Evolutionary conservation across 2,329 filamentous ascomycete species (phyloP).

Genomic region (Chaetomium globosum): DNA sequence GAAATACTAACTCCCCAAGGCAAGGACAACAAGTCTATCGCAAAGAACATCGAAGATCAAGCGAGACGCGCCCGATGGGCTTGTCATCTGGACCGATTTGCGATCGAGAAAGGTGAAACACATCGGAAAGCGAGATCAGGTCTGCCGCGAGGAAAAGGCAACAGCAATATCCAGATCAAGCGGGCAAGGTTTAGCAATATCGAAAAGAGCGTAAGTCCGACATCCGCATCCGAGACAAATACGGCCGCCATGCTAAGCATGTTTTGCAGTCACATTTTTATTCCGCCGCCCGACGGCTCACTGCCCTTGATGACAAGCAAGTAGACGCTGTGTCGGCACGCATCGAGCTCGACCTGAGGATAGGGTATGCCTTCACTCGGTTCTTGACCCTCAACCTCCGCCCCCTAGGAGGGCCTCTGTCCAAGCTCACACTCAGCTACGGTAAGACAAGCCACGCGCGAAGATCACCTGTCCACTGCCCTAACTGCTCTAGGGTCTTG

Average conservation of each 20-base stretch:
- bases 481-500: constrained; percentile 66
- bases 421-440: constrained; percentile 74
- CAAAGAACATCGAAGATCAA: constrained; percentile 80
- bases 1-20: not conserved
- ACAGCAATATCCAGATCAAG: constrained; percentile 74
- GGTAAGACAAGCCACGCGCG: constrained; percentile 53
- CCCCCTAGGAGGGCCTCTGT: constrained; percentile 67
- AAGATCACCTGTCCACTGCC: not conserved
- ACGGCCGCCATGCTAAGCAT: not conserved
- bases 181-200: constrained; percentile 95
- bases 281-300: constrained; percentile 74
- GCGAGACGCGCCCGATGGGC: constrained; percentile 70
- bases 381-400: constrained; percentile 81
- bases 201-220: constrained; percentile 72
- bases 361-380: constrained; percentile 89
- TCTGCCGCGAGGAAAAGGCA: constrained; percentile 75
- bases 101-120: constrained; percentile 98
- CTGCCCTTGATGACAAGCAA: constrained; percentile 79
- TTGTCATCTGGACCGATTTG: constrained; percentile 99
- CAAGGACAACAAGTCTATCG: constrained; percentile 80
- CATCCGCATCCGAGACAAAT: not conserved
- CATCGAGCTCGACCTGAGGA: constrained; percentile 89
- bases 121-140: constrained; percentile 86
- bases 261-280: constrained; percentile 70
- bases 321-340: constrained; percentile 84